Conservation (phyloP, 2,329 filamentous ascomycete genomes). For the Didymella keratinophila region DNA sequence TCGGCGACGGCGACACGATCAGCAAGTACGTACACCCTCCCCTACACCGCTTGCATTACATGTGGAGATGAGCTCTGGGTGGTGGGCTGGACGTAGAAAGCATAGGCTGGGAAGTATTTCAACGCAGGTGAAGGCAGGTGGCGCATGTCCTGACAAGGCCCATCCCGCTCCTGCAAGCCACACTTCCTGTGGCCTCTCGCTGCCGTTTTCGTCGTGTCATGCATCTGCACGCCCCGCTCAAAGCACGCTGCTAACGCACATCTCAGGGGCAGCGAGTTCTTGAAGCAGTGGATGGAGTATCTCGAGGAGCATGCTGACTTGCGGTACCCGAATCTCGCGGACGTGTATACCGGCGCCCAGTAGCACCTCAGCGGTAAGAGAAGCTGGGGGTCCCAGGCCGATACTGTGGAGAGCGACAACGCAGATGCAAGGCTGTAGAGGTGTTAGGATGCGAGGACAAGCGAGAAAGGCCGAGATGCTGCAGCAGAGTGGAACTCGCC, state of each 20-base stretch:
- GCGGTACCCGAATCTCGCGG: slow-evolving; percentile 77
- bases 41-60: background rate
- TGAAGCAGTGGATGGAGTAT: slow-evolving; percentile 90
- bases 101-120: slow-evolving; percentile 8
- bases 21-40: slow-evolving; percentile 70
- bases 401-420: slow-evolving; percentile 16
- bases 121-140: slow-evolving; percentile 10
- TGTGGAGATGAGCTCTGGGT: background rate
- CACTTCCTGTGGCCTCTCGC: slow-evolving; percentile 3
- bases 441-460: slow-evolving; percentile 20
- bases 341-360: slow-evolving; percentile 50
- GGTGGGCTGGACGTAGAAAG: slow-evolving; percentile 14
- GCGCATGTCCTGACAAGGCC: slow-evolving; percentile 9
- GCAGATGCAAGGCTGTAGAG: slow-evolving; percentile 9
- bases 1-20: slow-evolving; percentile 94
- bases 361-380: background rate
- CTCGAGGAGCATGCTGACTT: slow-evolving; percentile 90
- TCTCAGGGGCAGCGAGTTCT: slow-evolving; percentile 78
- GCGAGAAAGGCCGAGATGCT: slow-evolving; percentile 23
- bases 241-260: slow-evolving; percentile 27
- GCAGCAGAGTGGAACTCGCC: slow-evolving; percentile 13
- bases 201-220: slow-evolving; percentile 17
- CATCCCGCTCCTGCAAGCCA: slow-evolving; percentile 19
- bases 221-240: slow-evolving; percentile 8
- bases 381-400: slow-evolving; percentile 1